Base-by-base conservation (phyloP, 78 protist species). In the Guillardia theta region DNA sequence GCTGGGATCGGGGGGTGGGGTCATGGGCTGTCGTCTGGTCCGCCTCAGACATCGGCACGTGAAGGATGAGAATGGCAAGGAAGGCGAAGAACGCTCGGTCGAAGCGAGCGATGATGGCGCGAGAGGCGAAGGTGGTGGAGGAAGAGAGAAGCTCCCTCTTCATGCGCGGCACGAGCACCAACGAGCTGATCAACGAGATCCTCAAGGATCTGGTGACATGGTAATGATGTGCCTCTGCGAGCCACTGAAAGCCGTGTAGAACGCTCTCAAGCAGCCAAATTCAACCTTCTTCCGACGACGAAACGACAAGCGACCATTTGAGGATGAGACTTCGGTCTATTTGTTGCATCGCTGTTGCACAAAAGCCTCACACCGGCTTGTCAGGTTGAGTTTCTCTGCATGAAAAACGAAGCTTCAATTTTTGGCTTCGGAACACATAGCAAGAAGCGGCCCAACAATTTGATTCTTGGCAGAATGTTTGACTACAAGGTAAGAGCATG, bases 261-360 rank as follows among this genome's bases (percentile, higher is more conserved):
- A 80, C 8, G 48, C 39, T 12, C 45, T 80, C 58, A 80, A 80
- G 50, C 39, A 80, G 37, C 90, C 90, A 18, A 19, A 80, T 44
- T 39, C 53, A 4, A 10, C 1, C 12, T 43, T 27, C 48, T 80
- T 80, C 50, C 30, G 45, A 12, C 43, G 90, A n/a, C 90, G 90
- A 37, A 80, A 80, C 50, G 90, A 80, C 58, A 80, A 80, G 90
- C 90, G 90, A 8, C 90, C 90, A 19, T 80, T 80, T 33, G 90
- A 80, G 27, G 90, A 39, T 30, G 90, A 80, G 45, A 44, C 53
- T 9, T 80, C 90, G 2, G 90, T 39, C 44, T 76, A 18, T 37
- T 37, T 12, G 8, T 44, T 76, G 3, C 87, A 37, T 3, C 8
- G 43, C 41, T 4, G 41, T 4, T 37, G 47, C 15, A 27, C 43